Evolutionary conservation across 2,329 filamentous ascomycete species (phyloP), one percentile per base, ranked within the genome.

Genomic region (Penicillium frequentans): DNA sequence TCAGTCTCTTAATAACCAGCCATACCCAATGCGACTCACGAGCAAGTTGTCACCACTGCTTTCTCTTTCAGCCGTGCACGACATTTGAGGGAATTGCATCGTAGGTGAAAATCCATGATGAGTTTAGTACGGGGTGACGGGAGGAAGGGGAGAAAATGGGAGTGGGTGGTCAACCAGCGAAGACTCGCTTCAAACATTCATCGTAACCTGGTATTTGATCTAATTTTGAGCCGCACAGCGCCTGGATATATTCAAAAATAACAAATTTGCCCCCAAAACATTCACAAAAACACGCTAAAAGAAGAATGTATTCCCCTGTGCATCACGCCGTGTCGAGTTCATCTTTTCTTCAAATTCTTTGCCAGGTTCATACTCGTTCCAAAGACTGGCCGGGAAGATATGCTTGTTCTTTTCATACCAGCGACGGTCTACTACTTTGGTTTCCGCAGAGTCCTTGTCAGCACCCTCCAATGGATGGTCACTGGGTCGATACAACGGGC

Each of bases 391-490:
- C 0, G 95, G 95, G 73, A 93, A 99, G 56, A 99, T 98, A 75
- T 99, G 95, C 77, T 98, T 99, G 73, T 98, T 97, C 69, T 88
- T 86, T 79, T 97, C 92, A 73, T 97, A 99, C 95, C 95, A 99
- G 58, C 95, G 82, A 58, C 95, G 84, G 77, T 99, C 93, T 4
- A 99, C 93, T 3, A 99, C 93, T 72, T 97, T 98, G 3, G 93
- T 98, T 60, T 90, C 77, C 3, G 84, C 84, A 1, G 93, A 87
- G 66, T 98, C 93, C 60, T 95, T 90, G 42, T 81, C 75, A 26
- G 82, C 86, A 14, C 93, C 93, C 77, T 97, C 93, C 13, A 88
- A 82, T 52, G 82, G 81, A 39, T 76, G 77, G 47, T 86, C 78
- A 48, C 82, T 80, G 14, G 80, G 74, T 3, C 79, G 72, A 6